Evolutionary conservation across 208 protist genomes (phyloP), one percentile per base, ranked within the genome.

Genomic region (Wallacemonas collosoma): DNA sequence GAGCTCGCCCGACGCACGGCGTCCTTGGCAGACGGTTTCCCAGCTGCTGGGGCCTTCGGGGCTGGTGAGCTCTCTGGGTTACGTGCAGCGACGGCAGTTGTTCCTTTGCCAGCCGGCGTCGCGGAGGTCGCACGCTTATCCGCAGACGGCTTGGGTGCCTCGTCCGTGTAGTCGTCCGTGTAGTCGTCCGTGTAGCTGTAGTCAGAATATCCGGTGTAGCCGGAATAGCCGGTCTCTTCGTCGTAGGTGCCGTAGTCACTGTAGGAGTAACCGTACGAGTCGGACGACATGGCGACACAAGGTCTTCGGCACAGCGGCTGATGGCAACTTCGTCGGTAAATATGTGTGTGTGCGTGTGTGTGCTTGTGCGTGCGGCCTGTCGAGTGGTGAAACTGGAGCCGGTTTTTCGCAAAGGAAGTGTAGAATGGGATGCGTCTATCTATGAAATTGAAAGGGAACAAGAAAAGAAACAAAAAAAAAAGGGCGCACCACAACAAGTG

Each of bases 251-350:
- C 43, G 60, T 65, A 65, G 60, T 54, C 56, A 5, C 50, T 72
- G 72, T 81, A 85, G 3, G 81, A 80, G 61, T 82, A 76, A 14
- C 35, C 36, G 57, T 62, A 71, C 11, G 54, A 45, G 47, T 71
- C 69, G 6, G 53, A 40, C 38, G 50, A 66, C 40, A 72, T 74
- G 9, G 36, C 8, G 26, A 17, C 57, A 45, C 39, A 14, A 35
- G 7, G 58, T 57, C 11, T 50, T 26, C 26, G 0, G 26, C 26
- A 26, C 26, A 26, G 26, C 26, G 26, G 26, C 26, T 26, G 26
- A 26, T 26, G 26, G 26, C 26, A 26, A 26, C 26, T 26, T 26
- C 26, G 26, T 26, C 26, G 26, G 26, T 26, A 26, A 26, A 26
- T 26, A 26, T 26, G 26, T 0, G 26, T 26, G 26, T 26, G 26